A percentile compares a stretch with the other conserved stretches of the same genome.
phyloP scores from a whole-genome alignment of 2,329 filamentous ascomycete species.

The Didymella arachidicola region DNA sequence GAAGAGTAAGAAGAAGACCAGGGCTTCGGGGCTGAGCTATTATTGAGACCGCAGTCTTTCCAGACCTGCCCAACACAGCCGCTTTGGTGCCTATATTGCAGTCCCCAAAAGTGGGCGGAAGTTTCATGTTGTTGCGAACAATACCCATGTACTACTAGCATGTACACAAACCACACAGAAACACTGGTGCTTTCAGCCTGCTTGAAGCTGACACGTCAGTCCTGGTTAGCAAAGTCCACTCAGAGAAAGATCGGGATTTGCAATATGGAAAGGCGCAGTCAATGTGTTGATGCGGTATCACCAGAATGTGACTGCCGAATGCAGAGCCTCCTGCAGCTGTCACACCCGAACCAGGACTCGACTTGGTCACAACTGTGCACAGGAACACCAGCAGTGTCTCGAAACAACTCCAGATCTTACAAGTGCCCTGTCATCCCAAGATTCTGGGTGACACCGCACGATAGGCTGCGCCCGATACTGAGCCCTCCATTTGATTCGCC shows the following conservation, averaged over 20 bases:
- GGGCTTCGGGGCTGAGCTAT: constrained; percentile 41
- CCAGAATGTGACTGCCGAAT: constrained; percentile 13
- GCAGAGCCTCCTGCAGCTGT: constrained; percentile 22
- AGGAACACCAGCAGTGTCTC: constrained; percentile 27
- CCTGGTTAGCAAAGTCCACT: not conserved
- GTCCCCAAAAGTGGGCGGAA: not conserved
- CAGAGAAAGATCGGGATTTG: constrained; percentile 1
- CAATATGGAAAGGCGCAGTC: constrained; percentile 4
- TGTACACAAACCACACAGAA: constrained; percentile 6
- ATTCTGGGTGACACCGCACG: constrained; percentile 42
- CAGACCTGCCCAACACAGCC: not conserved
- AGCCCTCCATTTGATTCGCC: constrained; percentile 39
- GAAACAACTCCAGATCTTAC: constrained; percentile 20
- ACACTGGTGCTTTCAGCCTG: not conserved
- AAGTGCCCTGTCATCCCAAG: constrained; percentile 63
- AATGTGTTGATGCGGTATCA: constrained; percentile 9
- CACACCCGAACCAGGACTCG: constrained; percentile 23
- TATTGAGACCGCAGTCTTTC: constrained; percentile 25
- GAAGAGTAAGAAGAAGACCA: constrained; percentile 37
- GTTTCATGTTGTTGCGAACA: constrained; percentile 8
- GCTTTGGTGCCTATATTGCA: not conserved
- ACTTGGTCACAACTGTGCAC: constrained; percentile 13
- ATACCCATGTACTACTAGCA: constrained; percentile 18
- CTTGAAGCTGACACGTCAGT: not conserved
- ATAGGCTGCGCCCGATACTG: constrained; percentile 56